Base-by-base conservation (phyloP, 2,329 filamentous ascomycete species). In the Fusarium mangiferae region DNA sequence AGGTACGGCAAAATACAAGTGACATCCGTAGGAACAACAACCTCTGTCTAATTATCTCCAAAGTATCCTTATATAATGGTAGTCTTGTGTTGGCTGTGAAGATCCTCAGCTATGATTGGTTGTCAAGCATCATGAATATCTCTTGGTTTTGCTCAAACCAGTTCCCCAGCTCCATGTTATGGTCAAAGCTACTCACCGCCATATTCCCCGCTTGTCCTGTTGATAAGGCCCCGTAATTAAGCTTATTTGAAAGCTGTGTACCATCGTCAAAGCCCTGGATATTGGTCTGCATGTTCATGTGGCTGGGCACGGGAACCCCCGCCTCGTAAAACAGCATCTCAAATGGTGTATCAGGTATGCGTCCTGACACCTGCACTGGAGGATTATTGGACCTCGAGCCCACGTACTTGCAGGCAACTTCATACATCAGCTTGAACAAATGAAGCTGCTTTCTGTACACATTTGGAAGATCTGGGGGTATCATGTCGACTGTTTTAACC, bases 141-240 rank as follows among this genome's bases (percentile, higher is more conserved):
- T 68, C 66, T 12, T 68, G 64, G 7, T 68, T 68, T 22, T 68
- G 64, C 17, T 68, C 64, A 17, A 68, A 68, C 66, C 66, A 68
- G 14, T 68, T 68, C 0, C 64, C 63, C 2, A 68, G 6, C 7
- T 62, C 66, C 46, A 68, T 68, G 3, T 48, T 42, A 28, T 54
- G 46, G 2, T 45, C 67, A 8, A 54, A 35, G 7, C 7, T 12
- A 38, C 30, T 38, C 20, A 28, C 61, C 0, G 8, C 10, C 30
- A 39, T n/a, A 22, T n/a, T 41, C 2, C 30, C 36, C 10, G 28
- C 18, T 0, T 33, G 22, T 1, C 24, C 64, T 5, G 7, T 12
- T 0, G 26, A 3, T 4, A 55, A 10, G 3, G 41, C n/a, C 0
- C 46, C 46, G 7, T 54, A 49, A 1, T 8, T 13, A 10, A 66